Evolutionary conservation across 805 yeast genomes (phyloP).

Genomic region (Wickerhamiella slavikovae): DNA sequence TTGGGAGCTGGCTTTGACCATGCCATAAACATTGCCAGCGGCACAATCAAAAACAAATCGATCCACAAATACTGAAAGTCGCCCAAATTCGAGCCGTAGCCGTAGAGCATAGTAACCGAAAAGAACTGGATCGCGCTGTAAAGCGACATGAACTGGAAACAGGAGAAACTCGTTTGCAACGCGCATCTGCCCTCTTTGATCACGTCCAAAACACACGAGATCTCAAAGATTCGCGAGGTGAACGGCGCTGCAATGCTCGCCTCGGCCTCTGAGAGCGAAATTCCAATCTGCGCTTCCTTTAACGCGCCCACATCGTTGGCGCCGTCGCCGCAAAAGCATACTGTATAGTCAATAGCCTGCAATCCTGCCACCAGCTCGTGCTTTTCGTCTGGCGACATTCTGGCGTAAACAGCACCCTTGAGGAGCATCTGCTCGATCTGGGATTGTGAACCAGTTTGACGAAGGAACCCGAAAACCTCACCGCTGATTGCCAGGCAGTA

Average conservation of each 20-base stretch:
- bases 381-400: conserved; percentile 99
- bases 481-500: conserved; percentile 80
- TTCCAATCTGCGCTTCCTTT: conserved; percentile 94
- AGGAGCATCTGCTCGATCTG: conserved; percentile 37
- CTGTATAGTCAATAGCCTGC: conserved; percentile 71
- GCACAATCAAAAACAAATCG: conserved; percentile 75
- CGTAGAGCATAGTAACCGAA: conserved; percentile 66
- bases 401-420: conserved; percentile 63
- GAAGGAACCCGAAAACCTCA: conserved; percentile 62
- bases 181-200: conserved; percentile 91
- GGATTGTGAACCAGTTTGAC: conserved; percentile 27
- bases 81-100: conserved; percentile 80
- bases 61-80: conserved; percentile 93
- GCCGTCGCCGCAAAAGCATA: conserved; percentile 97
- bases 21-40: conserved; percentile 89
- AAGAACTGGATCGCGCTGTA: conserved; percentile 93
- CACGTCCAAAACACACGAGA: conserved; percentile 79
- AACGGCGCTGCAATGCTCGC: conserved; percentile 98
- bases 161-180: conserved; percentile 82
- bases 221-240: conserved; percentile 75
- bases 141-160: conserved; percentile 94
- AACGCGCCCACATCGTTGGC: conserved; percentile 98
- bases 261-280: conserved; percentile 90
- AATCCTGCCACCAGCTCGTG: conserved; percentile 83
- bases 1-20: conserved; percentile 67